Percentiles rank a stretch among this genome's conserved stretches.
Conservation (phyloP, 768 basidiomycete species). For the Suillus luteus region DNA sequence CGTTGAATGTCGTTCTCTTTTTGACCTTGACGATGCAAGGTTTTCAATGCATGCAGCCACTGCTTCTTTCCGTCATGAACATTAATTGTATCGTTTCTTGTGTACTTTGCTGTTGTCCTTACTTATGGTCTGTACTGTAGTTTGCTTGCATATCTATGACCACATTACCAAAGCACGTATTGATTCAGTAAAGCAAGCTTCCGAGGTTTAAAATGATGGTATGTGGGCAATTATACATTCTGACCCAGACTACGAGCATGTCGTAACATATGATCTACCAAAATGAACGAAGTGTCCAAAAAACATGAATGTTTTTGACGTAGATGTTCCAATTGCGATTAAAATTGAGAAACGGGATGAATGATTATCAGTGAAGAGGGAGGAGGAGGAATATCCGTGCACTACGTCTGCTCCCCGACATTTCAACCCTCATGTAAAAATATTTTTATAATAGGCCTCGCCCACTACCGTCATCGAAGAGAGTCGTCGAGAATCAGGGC, state of each 20-base stretch:
- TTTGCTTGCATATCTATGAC: background rate
- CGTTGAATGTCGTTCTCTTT: background rate
- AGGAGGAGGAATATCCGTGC: slow-evolving; percentile 37
- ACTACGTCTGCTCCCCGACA: slow-evolving; percentile 38
- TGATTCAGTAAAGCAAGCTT: background rate
- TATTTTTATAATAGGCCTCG: slow-evolving; percentile 25
- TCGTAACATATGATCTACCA: slow-evolving; percentile 2
- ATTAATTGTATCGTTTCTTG: background rate
- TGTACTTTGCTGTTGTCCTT: background rate
- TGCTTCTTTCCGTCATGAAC: background rate
- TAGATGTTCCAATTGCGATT: background rate
- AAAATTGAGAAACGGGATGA: background rate
- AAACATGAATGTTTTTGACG: background rate
- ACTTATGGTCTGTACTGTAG: background rate
- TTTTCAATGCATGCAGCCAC: background rate
- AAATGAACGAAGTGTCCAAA: background rate
- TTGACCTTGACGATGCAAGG: background rate
- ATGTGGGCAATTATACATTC: slow-evolving; percentile 6
- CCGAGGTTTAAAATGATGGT: background rate
- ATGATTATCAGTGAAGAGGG: slow-evolving; percentile 31
- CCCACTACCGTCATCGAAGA: slow-evolving; percentile 7
- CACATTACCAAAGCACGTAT: background rate
- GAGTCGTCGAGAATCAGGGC: slow-evolving; percentile 8
- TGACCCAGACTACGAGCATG: background rate
- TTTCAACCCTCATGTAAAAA: slow-evolving; percentile 26